Base-by-base conservation (phyloP, 1,284 basidiomycete genomes). In the Vanrija pseudolonga region DNA sequence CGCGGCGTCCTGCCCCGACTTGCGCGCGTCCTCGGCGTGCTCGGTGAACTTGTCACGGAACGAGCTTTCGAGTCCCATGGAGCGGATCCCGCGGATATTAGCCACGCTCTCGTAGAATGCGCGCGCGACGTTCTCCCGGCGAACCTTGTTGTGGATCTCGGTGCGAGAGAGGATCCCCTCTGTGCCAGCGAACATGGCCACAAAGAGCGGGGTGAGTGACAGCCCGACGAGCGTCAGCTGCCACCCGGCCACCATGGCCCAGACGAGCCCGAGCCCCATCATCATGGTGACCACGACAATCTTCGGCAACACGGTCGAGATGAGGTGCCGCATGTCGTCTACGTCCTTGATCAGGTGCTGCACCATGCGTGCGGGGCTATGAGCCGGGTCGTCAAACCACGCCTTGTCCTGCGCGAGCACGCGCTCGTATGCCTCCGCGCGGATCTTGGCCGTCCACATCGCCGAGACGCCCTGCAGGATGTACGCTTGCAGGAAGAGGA, bases 191-290 rank as follows among this genome's bases (percentile, higher is more conserved):
- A 92, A 88, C 6, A 85, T 80, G 17, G 83, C 72, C 9, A 85
- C 84, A 65, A 97, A 95, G 8, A 96, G 80, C 0, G 94, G 95
- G 0, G 84, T 89, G 32, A 97, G 83, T 1, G 87, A 91, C 32
- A 97, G 74, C 0, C 92, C 95, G 1, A 90, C 89, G 18, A 98
- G 82, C 0, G 94, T 96, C 56, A 98, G 80, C 76, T 96, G 86
- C 95, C 95, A 98, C 0, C 91, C 92, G 24, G 83, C 78, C 0
- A 83, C 83, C 68, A 97, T 79, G 0, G 95, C 90, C 94, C 94
- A 98, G 11, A 88, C 72, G 17, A 97, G 76, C 3, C 90, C 92
- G 12, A 94, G 79, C 1, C 80, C 71, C 45, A 97, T 81, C 91
- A 98, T 96, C 6, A 88, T 79, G 2, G 78, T 54, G 12, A 95